phyloP scores from a whole-genome alignment of 2,329 filamentous ascomycete species.

The Colletotrichum sp. region DNA sequence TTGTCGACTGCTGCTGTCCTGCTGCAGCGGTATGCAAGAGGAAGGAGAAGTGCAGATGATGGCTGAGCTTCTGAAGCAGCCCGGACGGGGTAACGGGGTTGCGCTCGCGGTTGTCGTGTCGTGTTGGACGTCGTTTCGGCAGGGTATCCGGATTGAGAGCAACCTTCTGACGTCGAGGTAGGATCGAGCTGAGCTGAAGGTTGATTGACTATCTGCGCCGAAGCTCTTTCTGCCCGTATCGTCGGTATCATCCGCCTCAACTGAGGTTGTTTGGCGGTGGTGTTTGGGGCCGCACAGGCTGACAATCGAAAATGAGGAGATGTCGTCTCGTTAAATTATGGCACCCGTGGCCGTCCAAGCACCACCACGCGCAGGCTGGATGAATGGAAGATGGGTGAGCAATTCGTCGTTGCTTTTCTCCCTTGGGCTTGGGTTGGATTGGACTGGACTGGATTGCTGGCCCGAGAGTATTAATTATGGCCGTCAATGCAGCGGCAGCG shows the following conservation, averaged over 20 bases:
- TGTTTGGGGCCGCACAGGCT: not conserved
- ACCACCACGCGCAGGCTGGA: not conserved
- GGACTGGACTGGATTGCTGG: not conserved
- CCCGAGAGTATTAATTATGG: not conserved
- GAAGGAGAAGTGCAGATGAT: not conserved
- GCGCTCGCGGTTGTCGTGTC: not conserved
- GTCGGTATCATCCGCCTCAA: slow-evolving; percentile 1
- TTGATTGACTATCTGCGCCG: not conserved
- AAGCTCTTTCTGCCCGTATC: not conserved
- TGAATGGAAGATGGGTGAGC: not conserved
- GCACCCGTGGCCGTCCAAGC: slow-evolving; percentile 11
- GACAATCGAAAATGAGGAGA: not conserved
- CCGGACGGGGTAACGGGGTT: not conserved
- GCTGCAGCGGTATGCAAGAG: not conserved
- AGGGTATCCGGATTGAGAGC: not conserved
- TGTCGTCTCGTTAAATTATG: slow-evolving; percentile 6
- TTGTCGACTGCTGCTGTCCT: not conserved
- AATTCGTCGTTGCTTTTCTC: slow-evolving; percentile 14
- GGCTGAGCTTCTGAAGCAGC: not conserved
- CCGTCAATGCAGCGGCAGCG: not conserved
- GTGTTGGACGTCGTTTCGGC: not conserved
- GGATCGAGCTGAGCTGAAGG: not conserved
- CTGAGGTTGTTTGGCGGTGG: not conserved
- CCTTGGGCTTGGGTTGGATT: not conserved
- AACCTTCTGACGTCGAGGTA: not conserved